Evolutionary conservation across 768 basidiomycete genomes (phyloP), one percentile per base, ranked within the genome.

Genomic region (Saitozyma podzolica): DNA sequence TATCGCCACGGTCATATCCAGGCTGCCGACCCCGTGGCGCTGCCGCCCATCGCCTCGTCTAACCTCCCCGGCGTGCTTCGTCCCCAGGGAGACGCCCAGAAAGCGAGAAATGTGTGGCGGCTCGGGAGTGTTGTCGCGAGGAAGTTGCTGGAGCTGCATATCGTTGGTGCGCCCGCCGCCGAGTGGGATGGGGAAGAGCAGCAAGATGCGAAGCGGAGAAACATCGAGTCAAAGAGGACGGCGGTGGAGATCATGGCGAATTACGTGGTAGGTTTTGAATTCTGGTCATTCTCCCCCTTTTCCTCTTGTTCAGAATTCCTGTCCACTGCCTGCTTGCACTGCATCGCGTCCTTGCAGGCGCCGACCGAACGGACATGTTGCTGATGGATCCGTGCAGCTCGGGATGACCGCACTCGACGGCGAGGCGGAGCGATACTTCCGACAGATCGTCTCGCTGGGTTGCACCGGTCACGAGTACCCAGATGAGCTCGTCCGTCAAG

Each of bases 1-100:
- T 69, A 73, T 50, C 61, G 69, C 1, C 65, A 76, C 45, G 72
- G 74, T 7, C 72, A 73, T 29, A 73, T 76, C 13, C 74, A 76
- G 59, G 40, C 62, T 2, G 58, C 56, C 17, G 74, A 76, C 59
- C 74, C 72, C 6, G 65, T 70, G 4, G 60, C 59, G 19, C 58
- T 73, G 8, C 73, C 73, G n/a, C 70, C 73, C 11, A 72, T 75
- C 40, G 20, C 64, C 17, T 50, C 67, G 6, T 54, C 62, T 8
- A 54, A 68, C 17, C 65, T 75, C 0, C 73, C 73, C 1, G 8
- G 40, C 1, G 20, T 59, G 8, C 55, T 75, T 8, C 58, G 53
- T n/a, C 66, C 68, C 9, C 51, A 55, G 17, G 70, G 67, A 13
- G 73, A 75, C 42, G 29, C 56, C 29, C 54, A 71, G 39, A 73